A percentile compares a stretch with the other conserved stretches of the same genome.
Evolutionary conservation across 495 filamentous ascomycete genomes (phyloP).

Genomic region (Bathelium albidoporum): DNA sequence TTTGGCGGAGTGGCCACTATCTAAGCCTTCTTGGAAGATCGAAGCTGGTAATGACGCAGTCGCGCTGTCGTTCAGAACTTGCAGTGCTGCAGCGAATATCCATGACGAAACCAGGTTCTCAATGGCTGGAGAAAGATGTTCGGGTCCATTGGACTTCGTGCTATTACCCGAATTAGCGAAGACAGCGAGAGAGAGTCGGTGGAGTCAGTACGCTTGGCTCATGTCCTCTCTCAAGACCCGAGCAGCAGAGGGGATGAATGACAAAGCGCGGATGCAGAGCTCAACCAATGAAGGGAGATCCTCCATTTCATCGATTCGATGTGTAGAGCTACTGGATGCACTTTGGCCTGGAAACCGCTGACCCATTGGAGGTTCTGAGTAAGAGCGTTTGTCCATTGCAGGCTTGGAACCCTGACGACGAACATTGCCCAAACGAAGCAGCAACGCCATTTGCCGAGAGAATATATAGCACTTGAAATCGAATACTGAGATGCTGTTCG

Average conservation of each 20-base stretch:
- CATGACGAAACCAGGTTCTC: constrained; percentile 80
- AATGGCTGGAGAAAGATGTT: constrained; percentile 37
- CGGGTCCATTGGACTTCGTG: background rate
- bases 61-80: constrained; percentile 66
- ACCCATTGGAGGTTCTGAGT: background rate
- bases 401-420: background rate
- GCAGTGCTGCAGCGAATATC: constrained; percentile 66
- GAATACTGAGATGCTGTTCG: constrained; percentile 95
- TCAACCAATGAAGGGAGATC: constrained; percentile 69
- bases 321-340: background rate
- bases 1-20: constrained; percentile 28
- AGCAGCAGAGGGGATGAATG: constrained; percentile 70
- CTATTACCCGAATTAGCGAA: constrained; percentile 4
- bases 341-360: constrained; percentile 1
- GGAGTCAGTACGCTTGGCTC: constrained; percentile 27
- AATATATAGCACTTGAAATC: constrained; percentile 95
- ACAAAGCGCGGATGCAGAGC: constrained; percentile 63
- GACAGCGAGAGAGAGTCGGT: background rate
- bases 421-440: constrained; percentile 72
- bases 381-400: constrained; percentile 2
- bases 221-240: constrained; percentile 71
- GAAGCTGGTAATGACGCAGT: constrained; percentile 33
- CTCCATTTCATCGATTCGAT: constrained; percentile 34
- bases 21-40: background rate
- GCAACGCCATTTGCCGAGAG: constrained; percentile 71